Evolutionary conservation across 139 green algal genomes (phyloP), one percentile per base, ranked within the genome.

Genomic region (Coelastrella sp.): DNA sequence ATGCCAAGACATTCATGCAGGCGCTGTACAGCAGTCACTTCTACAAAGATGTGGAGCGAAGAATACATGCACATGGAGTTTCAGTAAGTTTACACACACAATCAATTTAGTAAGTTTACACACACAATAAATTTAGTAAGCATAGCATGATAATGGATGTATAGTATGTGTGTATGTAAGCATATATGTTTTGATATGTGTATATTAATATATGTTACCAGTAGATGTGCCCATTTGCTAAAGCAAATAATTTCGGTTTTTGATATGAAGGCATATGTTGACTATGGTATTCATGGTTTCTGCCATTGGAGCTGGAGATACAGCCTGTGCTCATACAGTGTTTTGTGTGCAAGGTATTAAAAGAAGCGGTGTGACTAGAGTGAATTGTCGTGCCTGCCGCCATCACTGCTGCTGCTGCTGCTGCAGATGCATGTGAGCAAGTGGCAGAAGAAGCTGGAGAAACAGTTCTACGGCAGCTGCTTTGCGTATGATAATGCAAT

Each of bases 391-490:
- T 73, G n/a, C n/a, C n/a, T 7, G 15, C 65, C 19, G 15, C 15
- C 65, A 73, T 19, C 17, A 49, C 72, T 78, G 10, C 72, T 78
- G 8, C 72, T 24, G 19, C 72, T 78, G 72, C 72, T 78, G 72
- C 22, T 7, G 6, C 86, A 95, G 93, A 87, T 95, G 15, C 91
- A 92, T 9, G 90, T 95, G 12, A 84, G 57, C 27, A 94, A 94
- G 78, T 95, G 93, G 93, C 68, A 91, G 9, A 93, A 92, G 72
- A 90, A 92, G 85, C 88, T 95, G 85, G 92, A 95, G 91, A 78
- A 87, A 56, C 84, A 91, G 58, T 94, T 92, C 81, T 94, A 92
- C 60, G 63, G 78, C 63, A 68, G 22, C 65, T 81, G 78, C 58
- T 19, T 86, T 24, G 87, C 87, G 15, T 91, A 87, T 68, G 87